Percentiles rank a stretch among this genome's conserved stretches.
Conservation (phyloP, 345 rosid genomes). For the Microthlaspi erraticum region DNA sequence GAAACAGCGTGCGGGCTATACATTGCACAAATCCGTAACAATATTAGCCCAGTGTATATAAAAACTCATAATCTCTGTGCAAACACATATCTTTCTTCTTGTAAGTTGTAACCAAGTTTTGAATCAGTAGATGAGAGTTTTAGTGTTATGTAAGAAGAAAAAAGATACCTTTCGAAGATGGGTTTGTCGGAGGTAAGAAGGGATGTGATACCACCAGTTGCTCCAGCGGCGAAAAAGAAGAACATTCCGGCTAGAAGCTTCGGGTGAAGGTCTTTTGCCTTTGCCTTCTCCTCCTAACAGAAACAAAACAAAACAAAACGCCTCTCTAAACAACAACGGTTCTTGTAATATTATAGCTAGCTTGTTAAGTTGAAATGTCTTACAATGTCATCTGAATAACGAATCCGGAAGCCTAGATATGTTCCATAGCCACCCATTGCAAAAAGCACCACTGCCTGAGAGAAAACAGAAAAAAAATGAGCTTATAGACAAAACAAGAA, state of each 20-base stretch:
- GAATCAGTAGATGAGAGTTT: neutral
- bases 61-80: neutral
- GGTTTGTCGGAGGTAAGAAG: slow-evolving; percentile 87
- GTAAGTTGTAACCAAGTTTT: no score
- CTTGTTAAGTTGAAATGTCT: slow-evolving; percentile 6
- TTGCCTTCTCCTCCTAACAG: slow-evolving; percentile 83
- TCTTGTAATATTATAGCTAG: neutral
- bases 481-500: slow-evolving; percentile 13
- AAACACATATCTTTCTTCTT: no score
- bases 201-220: slow-evolving; percentile 87
- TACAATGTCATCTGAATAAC: slow-evolving; percentile 77
- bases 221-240: slow-evolving; percentile 93
- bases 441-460: slow-evolving; percentile 90
- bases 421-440: slow-evolving; percentile 99
- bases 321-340: neutral
- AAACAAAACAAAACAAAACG: slow-evolving; percentile 7
- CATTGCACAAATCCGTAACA: slow-evolving; percentile 28
- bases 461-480: slow-evolving; percentile 12
- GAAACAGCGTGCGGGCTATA: slow-evolving; percentile 90
- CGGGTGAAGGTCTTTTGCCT: slow-evolving; percentile 89
- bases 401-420: slow-evolving; percentile 83
- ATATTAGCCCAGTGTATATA: neutral
- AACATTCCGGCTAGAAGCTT: slow-evolving; percentile 94
- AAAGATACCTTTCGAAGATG: slow-evolving; percentile 68
- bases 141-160: neutral